Evolutionary conservation across 441 rosid species (phyloP).

Genomic region (Syzygium malaccense): DNA sequence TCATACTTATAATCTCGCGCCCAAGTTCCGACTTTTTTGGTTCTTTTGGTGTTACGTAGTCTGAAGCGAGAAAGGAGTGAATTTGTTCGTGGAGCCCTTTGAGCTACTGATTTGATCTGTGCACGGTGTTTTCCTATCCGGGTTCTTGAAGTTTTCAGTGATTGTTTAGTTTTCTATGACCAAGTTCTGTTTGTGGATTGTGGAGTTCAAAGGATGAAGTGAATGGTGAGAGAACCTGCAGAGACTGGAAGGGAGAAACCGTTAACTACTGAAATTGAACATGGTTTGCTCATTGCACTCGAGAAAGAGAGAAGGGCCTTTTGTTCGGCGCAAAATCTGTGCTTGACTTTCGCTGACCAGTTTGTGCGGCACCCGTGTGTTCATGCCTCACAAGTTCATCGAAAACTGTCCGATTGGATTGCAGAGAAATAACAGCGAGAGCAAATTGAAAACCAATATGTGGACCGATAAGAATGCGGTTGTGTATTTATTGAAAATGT

Average conservation of each 20-base stretch:
- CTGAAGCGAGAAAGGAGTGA: too few species aligned
- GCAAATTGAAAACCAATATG: background rate
- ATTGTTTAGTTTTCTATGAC: too few species aligned
- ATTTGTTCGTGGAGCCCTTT: too few species aligned
- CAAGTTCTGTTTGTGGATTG: too few species aligned
- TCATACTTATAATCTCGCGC: background rate
- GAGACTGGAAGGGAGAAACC: too few species aligned
- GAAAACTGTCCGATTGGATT: background rate
- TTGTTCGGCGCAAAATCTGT: background rate
- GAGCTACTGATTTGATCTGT: too few species aligned
- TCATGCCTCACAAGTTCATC: background rate
- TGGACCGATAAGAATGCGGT: background rate
- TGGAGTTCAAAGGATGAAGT: too few species aligned
- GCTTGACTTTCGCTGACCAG: background rate
- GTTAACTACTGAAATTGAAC: background rate
- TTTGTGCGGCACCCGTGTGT: background rate
- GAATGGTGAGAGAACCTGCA: too few species aligned
- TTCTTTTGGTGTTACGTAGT: too few species aligned
- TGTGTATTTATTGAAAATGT: background rate
- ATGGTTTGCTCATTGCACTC: background rate
- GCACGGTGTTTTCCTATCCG: too few species aligned
- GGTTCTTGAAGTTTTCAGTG: too few species aligned
- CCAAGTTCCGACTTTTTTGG: too few species aligned
- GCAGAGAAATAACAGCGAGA: background rate
- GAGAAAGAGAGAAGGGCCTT: background rate